Evolutionary conservation across 148 eudicot species (phyloP).

Genomic region (Silene conica): DNA sequence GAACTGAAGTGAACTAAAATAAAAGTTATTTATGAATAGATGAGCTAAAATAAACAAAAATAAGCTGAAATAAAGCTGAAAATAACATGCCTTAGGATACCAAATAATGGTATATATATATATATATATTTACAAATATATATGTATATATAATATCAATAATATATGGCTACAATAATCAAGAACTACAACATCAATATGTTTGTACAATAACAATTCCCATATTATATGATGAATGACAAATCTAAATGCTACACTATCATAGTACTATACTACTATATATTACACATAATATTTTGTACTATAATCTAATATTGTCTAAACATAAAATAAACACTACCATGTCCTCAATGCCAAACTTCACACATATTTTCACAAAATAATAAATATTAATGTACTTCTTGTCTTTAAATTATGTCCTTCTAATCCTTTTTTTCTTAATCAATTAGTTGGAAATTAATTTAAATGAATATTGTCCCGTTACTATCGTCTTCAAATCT

Average conservation of each 20-base stretch:
- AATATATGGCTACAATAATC: constrained; percentile 1
- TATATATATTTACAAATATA: neutral
- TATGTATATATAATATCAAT: neutral
- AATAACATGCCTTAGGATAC: too few relatives aligned
- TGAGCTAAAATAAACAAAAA: too few relatives aligned
- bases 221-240: constrained; percentile 6
- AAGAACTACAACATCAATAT: constrained; percentile 1
- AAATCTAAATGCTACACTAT: constrained; percentile 14
- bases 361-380: constrained; percentile 18
- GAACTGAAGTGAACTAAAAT: too few relatives aligned
- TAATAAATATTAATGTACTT: constrained; percentile 19
- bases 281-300: neutral
- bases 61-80: too few relatives aligned
- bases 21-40: too few relatives aligned
- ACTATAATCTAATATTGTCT: constrained; percentile 15
- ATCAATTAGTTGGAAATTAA: constrained; percentile 19
- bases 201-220: constrained; percentile 19
- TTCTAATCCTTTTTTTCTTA: neutral
- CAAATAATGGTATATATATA: neutral
- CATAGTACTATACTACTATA: neutral
- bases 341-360: constrained; percentile 15
- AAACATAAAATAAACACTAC: constrained; percentile 14
- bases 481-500: constrained; percentile 41
- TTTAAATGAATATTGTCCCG: constrained; percentile 32
- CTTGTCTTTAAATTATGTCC: constrained; percentile 9